phyloP scores from a whole-genome alignment of 129 eudicot species.

The sunflower (Helianthus annuus) region DNA sequence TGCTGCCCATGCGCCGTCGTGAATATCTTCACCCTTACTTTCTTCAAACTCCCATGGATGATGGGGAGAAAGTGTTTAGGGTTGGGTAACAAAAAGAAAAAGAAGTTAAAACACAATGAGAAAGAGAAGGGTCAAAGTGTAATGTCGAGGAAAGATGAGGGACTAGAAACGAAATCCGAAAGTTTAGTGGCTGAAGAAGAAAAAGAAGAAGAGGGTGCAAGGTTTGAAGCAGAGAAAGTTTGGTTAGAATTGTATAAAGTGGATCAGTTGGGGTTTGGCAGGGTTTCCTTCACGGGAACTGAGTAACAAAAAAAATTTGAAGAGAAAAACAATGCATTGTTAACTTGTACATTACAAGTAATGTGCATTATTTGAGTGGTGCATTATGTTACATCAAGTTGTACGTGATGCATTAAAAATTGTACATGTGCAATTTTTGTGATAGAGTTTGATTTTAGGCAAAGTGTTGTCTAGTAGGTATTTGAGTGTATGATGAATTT shows the following conservation, averaged over 20 bases:
- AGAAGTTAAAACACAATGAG: constrained; percentile 10
- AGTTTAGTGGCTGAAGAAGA: constrained; percentile 13
- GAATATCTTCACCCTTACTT: constrained; percentile 53
- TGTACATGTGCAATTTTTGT: constrained; percentile 20
- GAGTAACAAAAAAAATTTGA: constrained; percentile 2
- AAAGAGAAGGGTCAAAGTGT: constrained; percentile 24
- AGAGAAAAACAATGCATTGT: constrained; percentile 12
- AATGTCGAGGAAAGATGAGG: constrained; percentile 38
- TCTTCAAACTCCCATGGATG: constrained; percentile 65
- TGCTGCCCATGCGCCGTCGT: constrained; percentile 83
- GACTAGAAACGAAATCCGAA: constrained; percentile 23
- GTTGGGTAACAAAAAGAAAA: constrained; percentile 39
- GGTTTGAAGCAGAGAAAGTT: constrained; percentile 61
- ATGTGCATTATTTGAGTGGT: neutral
- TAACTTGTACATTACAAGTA: constrained; percentile 33
- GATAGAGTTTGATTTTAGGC: neutral
- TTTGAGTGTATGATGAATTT: constrained; percentile 26
- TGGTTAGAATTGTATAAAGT: constrained; percentile 81
- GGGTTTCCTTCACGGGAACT: constrained; percentile 80
- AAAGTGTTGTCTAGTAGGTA: constrained; percentile 10
- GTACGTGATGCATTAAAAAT: constrained; percentile 19
- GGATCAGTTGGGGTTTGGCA: constrained; percentile 89
- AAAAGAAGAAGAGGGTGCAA: constrained; percentile 36
- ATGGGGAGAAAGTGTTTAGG: constrained; percentile 56
- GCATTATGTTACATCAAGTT: constrained; percentile 13